Evolutionary conservation across 306 rosid genomes (phyloP).

Genomic region (Vigna mungo): DNA sequence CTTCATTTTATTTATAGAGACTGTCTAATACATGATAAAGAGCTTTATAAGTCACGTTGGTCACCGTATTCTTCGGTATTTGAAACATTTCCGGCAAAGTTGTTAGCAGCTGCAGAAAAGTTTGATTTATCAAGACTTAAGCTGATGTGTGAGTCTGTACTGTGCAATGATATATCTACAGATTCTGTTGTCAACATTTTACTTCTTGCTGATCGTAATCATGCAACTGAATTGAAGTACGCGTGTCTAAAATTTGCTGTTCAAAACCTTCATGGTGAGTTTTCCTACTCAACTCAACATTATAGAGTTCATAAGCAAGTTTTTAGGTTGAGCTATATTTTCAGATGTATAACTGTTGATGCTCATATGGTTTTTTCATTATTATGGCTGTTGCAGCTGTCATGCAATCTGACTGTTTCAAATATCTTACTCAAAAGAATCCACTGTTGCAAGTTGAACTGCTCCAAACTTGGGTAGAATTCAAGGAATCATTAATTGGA

Average conservation of each 20-base stretch:
- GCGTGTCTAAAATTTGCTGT: slow-evolving; percentile 83
- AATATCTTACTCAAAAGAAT: slow-evolving; percentile 80
- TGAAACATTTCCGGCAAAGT: too few relatives aligned
- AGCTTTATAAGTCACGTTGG: too few relatives aligned
- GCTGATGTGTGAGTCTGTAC: too few relatives aligned
- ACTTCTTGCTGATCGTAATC: slow-evolving; percentile 85
- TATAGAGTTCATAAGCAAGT: background rate
- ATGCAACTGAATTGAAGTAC: slow-evolving; percentile 84
- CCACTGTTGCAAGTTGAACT: slow-evolving; percentile 52
- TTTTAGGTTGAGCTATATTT: background rate
- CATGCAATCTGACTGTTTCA: slow-evolving; percentile 90
- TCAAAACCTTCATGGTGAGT: slow-evolving; percentile 89
- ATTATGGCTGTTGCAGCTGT: slow-evolving; percentile 65
- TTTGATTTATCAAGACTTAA: too few relatives aligned
- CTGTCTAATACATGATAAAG: too few relatives aligned
- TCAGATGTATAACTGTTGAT: slow-evolving; percentile 3
- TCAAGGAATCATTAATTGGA: too few relatives aligned
- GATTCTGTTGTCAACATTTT: slow-evolving; percentile 84
- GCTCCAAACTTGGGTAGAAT: too few relatives aligned
- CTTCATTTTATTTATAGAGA: background rate
- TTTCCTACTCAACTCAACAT: background rate
- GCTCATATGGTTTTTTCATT: slow-evolving; percentile 37
- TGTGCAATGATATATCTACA: slow-evolving; percentile 53
- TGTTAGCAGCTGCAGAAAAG: too few relatives aligned
- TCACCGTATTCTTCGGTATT: too few relatives aligned